Evolutionary conservation across 1,284 basidiomycete genomes (phyloP).

Genomic region (Cutaneotrichosporon spelunceum): DNA sequence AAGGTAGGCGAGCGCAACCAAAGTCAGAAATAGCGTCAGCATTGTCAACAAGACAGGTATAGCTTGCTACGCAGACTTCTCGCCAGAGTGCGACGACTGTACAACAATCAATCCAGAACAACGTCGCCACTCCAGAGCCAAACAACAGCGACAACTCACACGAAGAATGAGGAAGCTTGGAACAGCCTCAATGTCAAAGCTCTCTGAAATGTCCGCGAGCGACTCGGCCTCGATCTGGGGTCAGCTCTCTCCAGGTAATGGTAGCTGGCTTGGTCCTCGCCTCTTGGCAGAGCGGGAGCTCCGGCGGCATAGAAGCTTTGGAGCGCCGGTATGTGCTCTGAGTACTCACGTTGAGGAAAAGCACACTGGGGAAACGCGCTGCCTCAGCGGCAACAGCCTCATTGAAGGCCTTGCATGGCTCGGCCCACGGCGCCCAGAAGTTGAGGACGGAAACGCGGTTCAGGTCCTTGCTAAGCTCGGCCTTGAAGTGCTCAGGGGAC

Average conservation of each 20-base stretch:
- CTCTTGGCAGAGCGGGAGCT: not conserved
- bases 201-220: slow-evolving; percentile 84
- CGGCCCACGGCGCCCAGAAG: slow-evolving; percentile 92
- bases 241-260: not conserved
- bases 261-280: not conserved
- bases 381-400: slow-evolving; percentile 68
- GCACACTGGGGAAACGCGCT: slow-evolving; percentile 63
- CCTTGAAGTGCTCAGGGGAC: slow-evolving; percentile 70
- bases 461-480: slow-evolving; percentile 70
- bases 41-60: not conserved
- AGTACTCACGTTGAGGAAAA: slow-evolving; percentile 73
- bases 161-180: slow-evolving; percentile 80
- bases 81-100: not conserved
- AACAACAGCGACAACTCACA: slow-evolving; percentile 54
- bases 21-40: slow-evolving; percentile 2
- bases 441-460: slow-evolving; percentile 76
- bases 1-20: not conserved
- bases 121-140: not conserved
- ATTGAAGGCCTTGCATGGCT: slow-evolving; percentile 84
- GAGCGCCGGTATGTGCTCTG: not conserved
- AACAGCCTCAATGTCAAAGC: slow-evolving; percentile 88
- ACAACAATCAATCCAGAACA: not conserved
- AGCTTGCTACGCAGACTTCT: not conserved
- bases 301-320: not conserved
- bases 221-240: slow-evolving; percentile 82